Evolutionary conservation across 202 grass and related monocot genomes (phyloP).

Genomic region (Carex arenaria): DNA sequence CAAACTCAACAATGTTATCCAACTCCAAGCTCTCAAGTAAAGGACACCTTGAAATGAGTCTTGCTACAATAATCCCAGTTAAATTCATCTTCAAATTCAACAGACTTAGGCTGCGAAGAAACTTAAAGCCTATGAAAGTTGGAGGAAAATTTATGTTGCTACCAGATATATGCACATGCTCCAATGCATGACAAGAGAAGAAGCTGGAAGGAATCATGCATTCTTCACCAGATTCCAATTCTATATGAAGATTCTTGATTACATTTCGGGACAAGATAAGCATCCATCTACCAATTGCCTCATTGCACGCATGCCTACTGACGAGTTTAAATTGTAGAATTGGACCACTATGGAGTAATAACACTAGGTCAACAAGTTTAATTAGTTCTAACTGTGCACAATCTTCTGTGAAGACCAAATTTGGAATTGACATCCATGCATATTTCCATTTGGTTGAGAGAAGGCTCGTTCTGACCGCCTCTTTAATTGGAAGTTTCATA

Average conservation of each 20-base stretch:
- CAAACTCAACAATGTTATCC: not conserved
- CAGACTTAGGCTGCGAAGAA: conserved; percentile 29
- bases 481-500: conserved; percentile 38
- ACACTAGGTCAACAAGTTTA: not conserved
- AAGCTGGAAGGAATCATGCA: not conserved
- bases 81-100: not conserved
- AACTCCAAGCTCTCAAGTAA: conserved; percentile 32
- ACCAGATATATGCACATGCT: not conserved
- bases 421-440: conserved; percentile 43
- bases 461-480: conserved; percentile 33
- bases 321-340: too few species aligned
- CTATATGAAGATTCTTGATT: conserved; percentile 18
- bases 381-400: conserved; percentile 5
- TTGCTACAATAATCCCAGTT: conserved; percentile 16
- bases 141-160: conserved; percentile 12
- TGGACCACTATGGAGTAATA: too few species aligned
- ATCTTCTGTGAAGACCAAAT: conserved; percentile 27
- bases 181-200: too few species aligned
- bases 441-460: conserved; percentile 43
- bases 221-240: not conserved
- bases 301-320: not conserved
- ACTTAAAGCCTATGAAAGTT: conserved; percentile 32
- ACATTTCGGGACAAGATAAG: conserved; percentile 47
- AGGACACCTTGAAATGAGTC: conserved; percentile 33
- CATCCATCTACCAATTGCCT: conserved; percentile 33